A percentile compares a stretch with the other conserved stretches of the same genome.
Evolutionary conservation across 306 rosid species (phyloP).

Genomic region (Ammopiptanthus mongolicus): DNA sequence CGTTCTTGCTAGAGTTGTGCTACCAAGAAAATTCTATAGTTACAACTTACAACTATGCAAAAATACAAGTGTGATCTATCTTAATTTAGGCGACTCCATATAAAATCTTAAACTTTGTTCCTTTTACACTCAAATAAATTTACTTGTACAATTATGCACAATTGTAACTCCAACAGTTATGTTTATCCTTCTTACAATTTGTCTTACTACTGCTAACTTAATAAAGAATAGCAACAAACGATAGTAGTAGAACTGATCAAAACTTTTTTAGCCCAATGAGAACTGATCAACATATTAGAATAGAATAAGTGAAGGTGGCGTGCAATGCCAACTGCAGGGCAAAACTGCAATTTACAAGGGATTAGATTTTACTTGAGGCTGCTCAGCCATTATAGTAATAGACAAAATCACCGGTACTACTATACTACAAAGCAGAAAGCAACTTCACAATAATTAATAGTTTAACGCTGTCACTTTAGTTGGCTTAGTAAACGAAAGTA

Average conservation of each 20-base stretch:
- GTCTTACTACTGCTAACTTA: too few relatives aligned
- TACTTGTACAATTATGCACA: too few relatives aligned
- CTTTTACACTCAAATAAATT: too few relatives aligned
- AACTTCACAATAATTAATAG: slow-evolving; percentile 1
- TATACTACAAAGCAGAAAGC: not conserved
- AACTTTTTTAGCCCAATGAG: not conserved
- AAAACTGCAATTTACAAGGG: not conserved
- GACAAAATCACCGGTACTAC: not conserved
- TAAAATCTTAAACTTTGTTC: too few relatives aligned
- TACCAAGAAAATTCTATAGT: too few relatives aligned
- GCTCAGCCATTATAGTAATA: not conserved
- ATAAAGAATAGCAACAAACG: too few relatives aligned
- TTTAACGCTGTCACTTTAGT: not conserved
- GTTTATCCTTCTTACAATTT: too few relatives aligned
- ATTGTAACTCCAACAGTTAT: too few relatives aligned
- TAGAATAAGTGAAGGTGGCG: not conserved
- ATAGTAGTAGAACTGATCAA: not conserved
- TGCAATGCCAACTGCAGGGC: not conserved
- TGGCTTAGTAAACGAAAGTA: slow-evolving; percentile 18
- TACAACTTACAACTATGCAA: too few relatives aligned
- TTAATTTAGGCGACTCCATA: too few relatives aligned
- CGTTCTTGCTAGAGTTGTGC: too few relatives aligned
- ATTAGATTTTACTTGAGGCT: not conserved
- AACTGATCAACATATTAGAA: not conserved
- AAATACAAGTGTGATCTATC: too few relatives aligned